phyloP scores from a whole-genome alignment of 176 grass and related monocot species.

The Cenchrus purpureus region DNA sequence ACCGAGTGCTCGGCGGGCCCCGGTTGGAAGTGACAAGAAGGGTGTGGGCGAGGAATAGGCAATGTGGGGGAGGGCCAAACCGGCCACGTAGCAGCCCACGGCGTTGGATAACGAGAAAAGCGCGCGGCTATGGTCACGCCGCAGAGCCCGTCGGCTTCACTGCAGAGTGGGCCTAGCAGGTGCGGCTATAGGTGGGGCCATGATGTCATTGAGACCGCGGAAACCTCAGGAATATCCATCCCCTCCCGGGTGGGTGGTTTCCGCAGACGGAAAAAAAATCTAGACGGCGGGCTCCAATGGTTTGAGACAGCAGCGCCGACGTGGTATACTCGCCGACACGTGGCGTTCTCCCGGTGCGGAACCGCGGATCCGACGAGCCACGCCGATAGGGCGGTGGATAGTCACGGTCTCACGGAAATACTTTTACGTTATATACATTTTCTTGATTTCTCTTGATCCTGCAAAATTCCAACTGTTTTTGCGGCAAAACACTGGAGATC shows the following conservation, averaged over 20 bases:
- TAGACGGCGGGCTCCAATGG: not conserved
- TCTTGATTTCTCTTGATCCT: too few species aligned
- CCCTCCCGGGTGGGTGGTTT: not conserved
- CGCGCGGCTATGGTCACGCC: not conserved
- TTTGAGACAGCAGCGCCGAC: not conserved
- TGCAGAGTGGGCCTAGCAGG: not conserved
- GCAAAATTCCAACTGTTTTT: too few species aligned
- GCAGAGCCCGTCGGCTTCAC: not conserved
- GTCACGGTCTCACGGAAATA: not conserved
- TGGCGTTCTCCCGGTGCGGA: not conserved
- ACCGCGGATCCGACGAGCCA: not conserved
- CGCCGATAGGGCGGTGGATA: not conserved
- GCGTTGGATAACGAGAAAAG: constrained; percentile 19
- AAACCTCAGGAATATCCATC: too few species aligned
- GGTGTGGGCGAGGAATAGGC: not conserved
- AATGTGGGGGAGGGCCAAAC: not conserved
- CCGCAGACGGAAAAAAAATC: not conserved
- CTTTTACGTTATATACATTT: too few species aligned
- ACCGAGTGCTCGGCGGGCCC: not conserved
- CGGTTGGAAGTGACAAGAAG: not conserved
- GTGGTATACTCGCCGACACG: not conserved
- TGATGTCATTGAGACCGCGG: not conserved
- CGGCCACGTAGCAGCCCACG: constrained; percentile 7
- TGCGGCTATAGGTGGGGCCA: not conserved
- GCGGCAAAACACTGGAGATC: too few species aligned